Conservation (phyloP, 2,329 filamentous ascomycete species). For the Xylaria sp. region DNA sequence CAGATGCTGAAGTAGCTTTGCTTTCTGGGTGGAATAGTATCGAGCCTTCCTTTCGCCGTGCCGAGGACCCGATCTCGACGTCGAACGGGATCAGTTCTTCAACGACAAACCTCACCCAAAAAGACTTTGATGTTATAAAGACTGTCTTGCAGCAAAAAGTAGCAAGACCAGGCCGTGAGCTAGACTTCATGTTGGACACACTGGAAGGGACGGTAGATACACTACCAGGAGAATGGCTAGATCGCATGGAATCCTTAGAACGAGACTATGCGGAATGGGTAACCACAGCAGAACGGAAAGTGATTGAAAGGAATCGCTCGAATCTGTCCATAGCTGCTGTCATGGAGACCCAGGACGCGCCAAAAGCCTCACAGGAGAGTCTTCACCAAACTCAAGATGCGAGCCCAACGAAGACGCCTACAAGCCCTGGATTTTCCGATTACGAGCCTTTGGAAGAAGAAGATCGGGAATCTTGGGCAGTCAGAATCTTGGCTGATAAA, state of each 20-base stretch:
- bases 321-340: constrained; percentile 28
- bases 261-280: constrained; percentile 83
- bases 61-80: constrained; percentile 24
- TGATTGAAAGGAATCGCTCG: constrained; percentile 73
- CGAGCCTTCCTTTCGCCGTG: constrained; percentile 45
- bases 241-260: constrained; percentile 84
- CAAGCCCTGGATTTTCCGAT: constrained; percentile 26
- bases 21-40: constrained; percentile 74
- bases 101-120: constrained; percentile 52
- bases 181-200: constrained; percentile 88
- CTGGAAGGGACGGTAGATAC: constrained; percentile 87
- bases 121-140: constrained; percentile 69
- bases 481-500: constrained; percentile 40
- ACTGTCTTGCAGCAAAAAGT: constrained; percentile 75
- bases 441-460: constrained; percentile 29
- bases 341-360: constrained; percentile 19
- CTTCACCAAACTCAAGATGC: constrained; percentile 43
- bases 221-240: constrained; percentile 87
- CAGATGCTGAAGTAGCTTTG: constrained; percentile 73
- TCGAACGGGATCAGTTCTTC: constrained; percentile 26
- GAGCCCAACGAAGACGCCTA: constrained; percentile 42
- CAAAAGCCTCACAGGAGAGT: constrained; percentile 45
- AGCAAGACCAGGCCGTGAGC: constrained; percentile 72
- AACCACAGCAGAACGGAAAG: constrained; percentile 77
- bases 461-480: constrained; percentile 34